Conservation (phyloP, 73 alveolate species). For the Paramecium biaurelia region DNA sequence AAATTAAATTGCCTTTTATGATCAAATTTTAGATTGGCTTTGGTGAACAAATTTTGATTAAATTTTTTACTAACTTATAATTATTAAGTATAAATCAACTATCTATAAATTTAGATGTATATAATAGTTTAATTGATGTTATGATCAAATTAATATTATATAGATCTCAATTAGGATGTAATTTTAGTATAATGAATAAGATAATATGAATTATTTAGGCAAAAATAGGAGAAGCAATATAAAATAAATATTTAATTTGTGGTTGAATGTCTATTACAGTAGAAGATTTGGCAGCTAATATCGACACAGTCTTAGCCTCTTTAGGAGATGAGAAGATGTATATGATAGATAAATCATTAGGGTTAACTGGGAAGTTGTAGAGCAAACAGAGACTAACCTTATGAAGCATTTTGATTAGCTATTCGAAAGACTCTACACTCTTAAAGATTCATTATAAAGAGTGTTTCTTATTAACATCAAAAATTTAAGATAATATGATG, state of each 20-base stretch:
- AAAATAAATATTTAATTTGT: conserved; percentile 17
- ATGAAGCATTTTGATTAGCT: conserved; percentile 22
- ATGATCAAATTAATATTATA: neutral
- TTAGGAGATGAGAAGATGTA: conserved; percentile 47
- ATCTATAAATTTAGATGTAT: neutral
- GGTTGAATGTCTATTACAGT: conserved; percentile 50
- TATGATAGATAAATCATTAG: neutral
- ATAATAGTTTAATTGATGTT: neutral
- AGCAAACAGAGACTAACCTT: conserved; percentile 24
- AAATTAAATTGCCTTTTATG: neutral
- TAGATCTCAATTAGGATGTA: neutral
- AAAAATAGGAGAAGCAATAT: neutral
- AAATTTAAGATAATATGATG: conserved; percentile 50
- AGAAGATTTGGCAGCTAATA: conserved; percentile 43
- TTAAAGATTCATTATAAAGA: conserved; percentile 23
- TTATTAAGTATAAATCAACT: neutral
- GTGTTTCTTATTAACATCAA: conserved; percentile 41
- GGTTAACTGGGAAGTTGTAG: conserved; percentile 48
- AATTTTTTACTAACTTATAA: neutral
- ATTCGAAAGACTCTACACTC: conserved; percentile 39
- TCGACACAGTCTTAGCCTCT: conserved; percentile 36
- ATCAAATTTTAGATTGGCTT: neutral
- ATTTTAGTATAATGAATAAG: neutral
- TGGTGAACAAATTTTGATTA: neutral
- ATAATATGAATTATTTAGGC: neutral